Percentiles rank a stretch among this genome's conserved stretches.
phyloP scores from a whole-genome alignment of 768 basidiomycete genomes.

The Suillus brevipes region DNA sequence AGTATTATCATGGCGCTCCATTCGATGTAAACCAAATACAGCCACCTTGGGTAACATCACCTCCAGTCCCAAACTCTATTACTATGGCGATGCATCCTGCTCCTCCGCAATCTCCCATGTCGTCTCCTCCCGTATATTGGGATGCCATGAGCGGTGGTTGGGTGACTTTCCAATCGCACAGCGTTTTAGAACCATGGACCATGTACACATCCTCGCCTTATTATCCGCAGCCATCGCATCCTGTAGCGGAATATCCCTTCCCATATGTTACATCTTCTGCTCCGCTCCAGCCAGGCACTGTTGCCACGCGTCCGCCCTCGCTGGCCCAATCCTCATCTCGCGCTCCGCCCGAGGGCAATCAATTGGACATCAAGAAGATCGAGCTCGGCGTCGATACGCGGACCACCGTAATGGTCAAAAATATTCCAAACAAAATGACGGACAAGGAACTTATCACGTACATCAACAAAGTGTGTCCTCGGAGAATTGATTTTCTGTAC shows the following conservation, averaged over 20 bases:
- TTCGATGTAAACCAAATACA: constrained; percentile 20
- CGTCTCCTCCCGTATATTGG: constrained; percentile 26
- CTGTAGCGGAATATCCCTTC: constrained; percentile 16
- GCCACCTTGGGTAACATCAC: constrained; percentile 28
- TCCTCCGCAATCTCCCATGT: constrained; percentile 29
- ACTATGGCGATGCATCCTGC: constrained; percentile 23
- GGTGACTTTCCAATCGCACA: constrained; percentile 31
- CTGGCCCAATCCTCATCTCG: constrained; percentile 30
- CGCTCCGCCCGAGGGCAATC: constrained; percentile 45
- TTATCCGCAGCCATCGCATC: constrained; percentile 31
- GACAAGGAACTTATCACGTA: constrained; percentile 69
- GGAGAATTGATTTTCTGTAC: constrained; percentile 84
- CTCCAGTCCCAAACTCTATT: constrained; percentile 23
- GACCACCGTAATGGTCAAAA: constrained; percentile 89
- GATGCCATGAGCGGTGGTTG: constrained; percentile 30
- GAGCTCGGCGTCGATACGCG: constrained; percentile 77
- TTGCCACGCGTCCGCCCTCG: constrained; percentile 21
- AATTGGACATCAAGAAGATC: constrained; percentile 68
- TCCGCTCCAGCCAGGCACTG: constrained; percentile 20
- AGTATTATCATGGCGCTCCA: constrained; percentile 17
- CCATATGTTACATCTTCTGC: constrained; percentile 2
- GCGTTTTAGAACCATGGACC: constrained; percentile 31
- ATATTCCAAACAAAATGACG: constrained; percentile 91
- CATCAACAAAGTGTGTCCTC: constrained; percentile 70
- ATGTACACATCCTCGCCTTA: constrained; percentile 31